A percentile compares a stretch with the other conserved stretches of the same genome.
phyloP scores from a whole-genome alignment of 352 stramenopile species.

The Phytopythium helicoides region DNA sequence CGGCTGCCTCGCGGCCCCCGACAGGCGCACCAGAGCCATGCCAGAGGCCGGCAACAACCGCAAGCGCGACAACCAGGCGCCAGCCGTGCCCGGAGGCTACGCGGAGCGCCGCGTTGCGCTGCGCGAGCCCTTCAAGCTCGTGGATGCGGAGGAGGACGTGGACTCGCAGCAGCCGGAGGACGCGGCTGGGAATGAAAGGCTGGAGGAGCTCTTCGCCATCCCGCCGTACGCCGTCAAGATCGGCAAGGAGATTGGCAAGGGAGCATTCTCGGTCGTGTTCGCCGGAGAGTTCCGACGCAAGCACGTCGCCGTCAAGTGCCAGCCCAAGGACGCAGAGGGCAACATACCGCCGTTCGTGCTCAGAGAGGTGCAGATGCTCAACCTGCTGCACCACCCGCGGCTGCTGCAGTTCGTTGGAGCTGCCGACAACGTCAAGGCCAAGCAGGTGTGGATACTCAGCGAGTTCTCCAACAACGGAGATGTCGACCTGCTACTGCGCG shows the following conservation, averaged over 20 bases:
- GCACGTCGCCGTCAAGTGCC: conserved; percentile 82
- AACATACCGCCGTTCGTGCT: conserved; percentile 72
- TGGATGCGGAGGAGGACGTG: conserved; percentile 13
- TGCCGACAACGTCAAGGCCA: conserved; percentile 62
- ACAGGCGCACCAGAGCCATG: conserved; percentile 7
- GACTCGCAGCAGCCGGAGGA: conserved; percentile 16
- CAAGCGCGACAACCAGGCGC: conserved; percentile 21
- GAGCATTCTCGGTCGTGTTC: conserved; percentile 82
- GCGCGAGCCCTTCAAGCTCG: conserved; percentile 4
- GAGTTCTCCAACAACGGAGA: conserved; percentile 79
- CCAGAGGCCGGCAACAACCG: conserved; percentile 7
- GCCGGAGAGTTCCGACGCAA: conserved; percentile 67
- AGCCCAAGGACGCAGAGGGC: conserved; percentile 73
- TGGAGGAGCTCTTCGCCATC: conserved; percentile 44
- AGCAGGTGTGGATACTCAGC: conserved; percentile 83
- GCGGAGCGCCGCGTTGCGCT: conserved; percentile 18
- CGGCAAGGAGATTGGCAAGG: conserved; percentile 80
- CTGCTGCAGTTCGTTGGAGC: conserved; percentile 77
- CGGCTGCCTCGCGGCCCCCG: conserved; percentile 2
- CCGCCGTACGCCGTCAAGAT: conserved; percentile 64
- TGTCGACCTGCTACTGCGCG: conserved; percentile 62
- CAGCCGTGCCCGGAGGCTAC: conserved; percentile 29
- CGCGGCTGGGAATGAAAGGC: conserved; percentile 23
- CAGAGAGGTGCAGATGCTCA: conserved; percentile 73
- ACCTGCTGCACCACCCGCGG: conserved; percentile 62